Evolutionary conservation across 108 stramenopile species (phyloP).

Genomic region (Fragilaria crotonensis): DNA sequence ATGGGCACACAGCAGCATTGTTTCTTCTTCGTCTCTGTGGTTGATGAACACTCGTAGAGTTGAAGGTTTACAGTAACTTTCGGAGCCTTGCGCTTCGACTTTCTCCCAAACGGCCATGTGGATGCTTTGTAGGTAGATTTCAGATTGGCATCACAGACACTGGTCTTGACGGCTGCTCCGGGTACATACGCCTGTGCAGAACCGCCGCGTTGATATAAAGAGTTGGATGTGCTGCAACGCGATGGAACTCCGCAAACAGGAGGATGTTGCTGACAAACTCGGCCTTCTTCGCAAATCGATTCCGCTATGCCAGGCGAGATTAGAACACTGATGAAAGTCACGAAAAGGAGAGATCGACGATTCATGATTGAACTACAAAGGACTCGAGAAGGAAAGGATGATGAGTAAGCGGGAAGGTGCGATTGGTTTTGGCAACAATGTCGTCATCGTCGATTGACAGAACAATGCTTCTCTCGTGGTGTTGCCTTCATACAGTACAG

Average conservation of each 20-base stretch:
- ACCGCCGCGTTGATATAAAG: constrained; percentile 19
- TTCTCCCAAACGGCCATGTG: constrained; percentile 32
- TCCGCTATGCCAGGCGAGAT: too few species aligned
- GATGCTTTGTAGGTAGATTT: constrained; percentile 23
- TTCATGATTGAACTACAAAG: too few species aligned
- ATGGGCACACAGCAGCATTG: constrained; percentile 21
- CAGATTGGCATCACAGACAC: constrained; percentile 10
- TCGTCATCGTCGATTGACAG: too few species aligned
- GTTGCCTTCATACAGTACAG: too few species aligned
- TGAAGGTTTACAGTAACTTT: constrained; percentile 18
- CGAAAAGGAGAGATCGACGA: too few species aligned
- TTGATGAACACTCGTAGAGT: constrained; percentile 4
- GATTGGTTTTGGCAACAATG: too few species aligned
- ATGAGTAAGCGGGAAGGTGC: too few species aligned
- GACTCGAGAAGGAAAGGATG: too few species aligned
- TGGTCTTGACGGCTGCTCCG: constrained; percentile 29
- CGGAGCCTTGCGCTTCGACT: constrained; percentile 15
- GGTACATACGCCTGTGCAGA: constrained; percentile 65
- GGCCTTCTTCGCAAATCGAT: background rate
- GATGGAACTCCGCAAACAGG: background rate
- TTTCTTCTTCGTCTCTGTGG: background rate
- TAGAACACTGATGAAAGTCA: too few species aligned
- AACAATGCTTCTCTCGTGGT: too few species aligned
- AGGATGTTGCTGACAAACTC: background rate
- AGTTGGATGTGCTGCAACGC: background rate